Evolutionary conservation across 83 land plant species (phyloP), one percentile per base, ranked within the genome.

Genomic region (Thuja plicata): DNA sequence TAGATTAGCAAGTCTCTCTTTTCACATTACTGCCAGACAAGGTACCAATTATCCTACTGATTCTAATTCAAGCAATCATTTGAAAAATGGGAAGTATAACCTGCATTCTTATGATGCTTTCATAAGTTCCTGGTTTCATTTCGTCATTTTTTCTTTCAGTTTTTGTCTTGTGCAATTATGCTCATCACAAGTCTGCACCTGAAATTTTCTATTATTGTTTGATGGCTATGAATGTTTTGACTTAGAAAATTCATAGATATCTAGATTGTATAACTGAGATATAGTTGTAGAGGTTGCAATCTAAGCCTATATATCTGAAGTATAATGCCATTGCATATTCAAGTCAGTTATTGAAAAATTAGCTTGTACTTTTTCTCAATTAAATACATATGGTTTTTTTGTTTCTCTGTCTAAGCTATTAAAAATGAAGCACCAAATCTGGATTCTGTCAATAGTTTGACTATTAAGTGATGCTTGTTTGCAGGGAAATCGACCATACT

Each of bases 401-500:
- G 45, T 40, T 37, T 73, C 45, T 74, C 40, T 60, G 21, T 37
- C 45, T 35, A 55, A 87, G 5, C 35, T 8, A 80, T 27, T 21
- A 30, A 45, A 79, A 32, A 21, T 16, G 45, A 37, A 16, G 87
- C 50, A 15, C 46, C 17, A 21, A 24, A 5, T 88, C 34, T 88
- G 86, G 60, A 30, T 78, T 88, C 84, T 73, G 30, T 46, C n/a
- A 17, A 35, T 10, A 38, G 17, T 84, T 52, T 87, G 38, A 35
- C 10, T 48, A 76, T 89, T 4, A 27, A 48, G 17, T 50, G 73
- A 7, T 87, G 38, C 57, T 57, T 92, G 9, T 8, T 84, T 92
- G 89, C 97, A 98, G 99, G 99, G 24, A 98, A 98, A 91, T 97
- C 99, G 12, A 97, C 99, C 15, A 93, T 97, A 87, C 91, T 98